Base-by-base conservation (phyloP, 2,329 filamentous ascomycete species). In the Eutypa lata region DNA sequence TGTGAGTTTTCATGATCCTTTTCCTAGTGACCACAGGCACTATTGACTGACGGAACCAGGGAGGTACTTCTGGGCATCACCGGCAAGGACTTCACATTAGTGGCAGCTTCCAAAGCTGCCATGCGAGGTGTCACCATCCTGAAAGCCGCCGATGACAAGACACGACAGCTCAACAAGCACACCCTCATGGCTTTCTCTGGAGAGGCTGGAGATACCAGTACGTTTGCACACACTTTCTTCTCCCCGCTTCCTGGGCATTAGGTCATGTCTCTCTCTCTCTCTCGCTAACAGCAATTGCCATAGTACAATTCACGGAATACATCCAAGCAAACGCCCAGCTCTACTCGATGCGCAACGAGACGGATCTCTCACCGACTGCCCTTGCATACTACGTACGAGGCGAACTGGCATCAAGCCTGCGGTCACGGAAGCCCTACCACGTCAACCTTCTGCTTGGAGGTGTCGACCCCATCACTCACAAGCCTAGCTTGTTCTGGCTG, bases 261-360 rank as follows among this genome's bases (percentile, higher is more conserved):
- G 5, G 3, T 13, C 37, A 18, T 13, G 14, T 37, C 16, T 35
- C 24, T 19, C 24, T 37, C 24, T 18, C 18, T 8, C 5, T 26
- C 49, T 28, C 56, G 45, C 57, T 57, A 50, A 66, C 58, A 35
- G 26, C 53, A 13, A 24, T 46, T 16, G 3, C n/a, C 14, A 53
- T 70, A 96, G 92, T 97, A 58, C 93, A 99, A 87, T 99, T 99
- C 73, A 90, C 95, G 72, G 94, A 99, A 78, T 99, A 93, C 78
- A 95, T 99, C 73, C 92, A 97, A 83, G 92, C 93, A 71, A 99
- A 99, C 74, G 87, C 94, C 59, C 91, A 96, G 76, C 88, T 99
- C 69, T 99, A 99, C 78, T 91, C 90, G 62, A 99, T 97, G 92
- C 91, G 95, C 69, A 97, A 97, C 73, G 89, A 91, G 74, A 89